Evolutionary conservation across 2,329 filamentous ascomycete species (phyloP).

Genomic region (Penicillium sp.): DNA sequence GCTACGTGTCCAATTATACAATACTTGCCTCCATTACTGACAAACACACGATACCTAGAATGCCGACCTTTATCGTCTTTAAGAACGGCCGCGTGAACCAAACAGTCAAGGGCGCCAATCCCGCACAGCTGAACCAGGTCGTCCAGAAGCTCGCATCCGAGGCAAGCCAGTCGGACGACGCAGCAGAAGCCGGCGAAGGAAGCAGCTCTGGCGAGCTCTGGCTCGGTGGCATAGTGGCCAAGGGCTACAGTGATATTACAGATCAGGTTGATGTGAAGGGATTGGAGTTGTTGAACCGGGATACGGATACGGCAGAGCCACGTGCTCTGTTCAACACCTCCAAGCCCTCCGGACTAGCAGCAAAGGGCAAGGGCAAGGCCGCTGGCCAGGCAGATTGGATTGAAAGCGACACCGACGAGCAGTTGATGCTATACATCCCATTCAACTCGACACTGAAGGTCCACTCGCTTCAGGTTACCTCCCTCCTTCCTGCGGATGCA

Average conservation of each 20-base stretch:
- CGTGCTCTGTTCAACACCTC: constrained; percentile 68
- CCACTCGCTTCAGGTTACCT: constrained; percentile 84
- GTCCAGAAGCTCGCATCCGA: constrained; percentile 70
- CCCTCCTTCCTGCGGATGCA: constrained; percentile 58
- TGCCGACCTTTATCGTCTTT: constrained; percentile 88
- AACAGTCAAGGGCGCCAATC: constrained; percentile 72
- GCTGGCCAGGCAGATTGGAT: constrained; percentile 76
- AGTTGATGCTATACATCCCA: constrained; percentile 87
- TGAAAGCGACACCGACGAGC: constrained; percentile 95
- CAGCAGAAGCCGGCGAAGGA: constrained; percentile 40
- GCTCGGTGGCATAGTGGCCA: constrained; percentile 71
- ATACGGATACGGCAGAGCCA: constrained; percentile 71
- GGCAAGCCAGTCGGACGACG: constrained; percentile 49
- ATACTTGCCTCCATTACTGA: not conserved
- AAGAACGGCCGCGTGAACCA: constrained; percentile 66
- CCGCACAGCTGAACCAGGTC: constrained; percentile 65
- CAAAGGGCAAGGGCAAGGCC: constrained; percentile 44
- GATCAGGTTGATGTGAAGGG: constrained; percentile 75
- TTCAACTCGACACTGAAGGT: constrained; percentile 87
- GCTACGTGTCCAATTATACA: not conserved
- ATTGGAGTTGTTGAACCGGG: constrained; percentile 83
- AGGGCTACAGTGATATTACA: constrained; percentile 80
- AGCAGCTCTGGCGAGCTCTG: constrained; percentile 55
- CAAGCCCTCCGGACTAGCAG: constrained; percentile 63
- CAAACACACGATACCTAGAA: constrained; percentile 51